Conservation (phyloP, 2,329 filamentous ascomycete species). For the Monosporascus sp. region DNA sequence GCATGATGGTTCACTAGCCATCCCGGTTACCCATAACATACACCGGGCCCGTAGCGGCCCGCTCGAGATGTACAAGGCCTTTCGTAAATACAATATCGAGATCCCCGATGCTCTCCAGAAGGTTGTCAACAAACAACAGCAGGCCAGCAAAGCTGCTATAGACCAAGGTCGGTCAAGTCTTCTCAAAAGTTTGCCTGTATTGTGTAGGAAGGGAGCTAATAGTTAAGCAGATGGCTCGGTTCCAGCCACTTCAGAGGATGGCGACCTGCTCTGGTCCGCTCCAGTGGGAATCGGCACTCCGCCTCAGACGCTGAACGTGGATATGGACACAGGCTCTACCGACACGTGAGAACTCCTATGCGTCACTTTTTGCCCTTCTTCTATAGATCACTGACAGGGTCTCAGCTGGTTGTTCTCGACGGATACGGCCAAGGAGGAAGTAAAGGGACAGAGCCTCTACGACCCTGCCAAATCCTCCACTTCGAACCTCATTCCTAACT, state of each 20-base stretch:
- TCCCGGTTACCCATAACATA: slow-evolving; percentile 19
- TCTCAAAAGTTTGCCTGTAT: too few relatives aligned
- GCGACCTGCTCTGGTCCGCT: slow-evolving; percentile 38
- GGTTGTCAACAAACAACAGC: slow-evolving; percentile 19
- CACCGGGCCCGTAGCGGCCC: slow-evolving; percentile 21
- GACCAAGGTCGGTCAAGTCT: slow-evolving; percentile 8
- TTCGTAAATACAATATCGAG: slow-evolving; percentile 28
- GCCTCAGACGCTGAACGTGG: slow-evolving; percentile 40
- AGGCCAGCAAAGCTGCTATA: slow-evolving; percentile 12
- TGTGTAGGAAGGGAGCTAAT: slow-evolving; percentile 11
- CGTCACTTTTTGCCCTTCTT: slow-evolving; percentile 17
- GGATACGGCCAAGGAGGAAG: slow-evolving; percentile 40
- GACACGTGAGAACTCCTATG: slow-evolving; percentile 51
- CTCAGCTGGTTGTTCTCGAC: slow-evolving; percentile 50
- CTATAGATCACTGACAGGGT: background rate
- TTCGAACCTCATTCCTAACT: slow-evolving; percentile 33
- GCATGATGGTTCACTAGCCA: slow-evolving; percentile 16
- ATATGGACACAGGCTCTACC: slow-evolving; percentile 50
- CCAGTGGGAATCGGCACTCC: slow-evolving; percentile 43
- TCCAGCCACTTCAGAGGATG: slow-evolving; percentile 31
- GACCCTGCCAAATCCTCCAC: slow-evolving; percentile 41
- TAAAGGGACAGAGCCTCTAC: slow-evolving; percentile 38
- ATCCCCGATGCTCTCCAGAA: slow-evolving; percentile 24
- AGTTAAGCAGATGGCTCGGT: slow-evolving; percentile 25
- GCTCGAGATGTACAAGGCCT: slow-evolving; percentile 23